Conservation (phyloP, 208 protist genomes). For the Crithidia acanthocephali region DNA sequence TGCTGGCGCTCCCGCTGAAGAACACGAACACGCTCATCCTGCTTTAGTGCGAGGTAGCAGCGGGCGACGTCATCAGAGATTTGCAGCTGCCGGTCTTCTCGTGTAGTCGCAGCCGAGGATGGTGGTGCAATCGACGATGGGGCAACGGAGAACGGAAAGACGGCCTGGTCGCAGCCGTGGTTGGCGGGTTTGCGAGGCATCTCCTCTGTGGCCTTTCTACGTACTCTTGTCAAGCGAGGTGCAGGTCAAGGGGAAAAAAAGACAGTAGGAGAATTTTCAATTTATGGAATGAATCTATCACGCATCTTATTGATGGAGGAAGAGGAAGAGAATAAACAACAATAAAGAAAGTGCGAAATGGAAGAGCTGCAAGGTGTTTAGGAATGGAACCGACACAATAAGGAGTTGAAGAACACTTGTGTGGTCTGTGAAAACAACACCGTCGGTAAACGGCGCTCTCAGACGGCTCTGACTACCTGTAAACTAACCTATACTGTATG, state of each 20-base stretch:
- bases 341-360: too few species aligned
- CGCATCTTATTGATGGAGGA: neutral
- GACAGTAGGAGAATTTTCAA: neutral
- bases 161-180: slow-evolving; percentile 28
- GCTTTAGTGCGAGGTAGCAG: slow-evolving; percentile 33
- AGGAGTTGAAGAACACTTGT: too few species aligned
- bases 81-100: neutral
- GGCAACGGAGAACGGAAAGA: slow-evolving; percentile 41
- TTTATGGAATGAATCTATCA: too few species aligned
- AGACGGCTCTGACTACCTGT: too few species aligned
- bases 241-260: neutral
- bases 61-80: neutral
- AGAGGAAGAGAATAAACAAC: neutral
- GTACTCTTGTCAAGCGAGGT: neutral
- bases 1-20: slow-evolving; percentile 32
- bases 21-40: slow-evolving; percentile 39
- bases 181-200: neutral
- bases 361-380: too few species aligned
- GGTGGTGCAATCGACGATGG: neutral
- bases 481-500: too few species aligned
- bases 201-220: neutral
- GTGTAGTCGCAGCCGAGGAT: neutral
- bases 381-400: too few species aligned
- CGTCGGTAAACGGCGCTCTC: too few species aligned
- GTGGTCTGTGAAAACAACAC: too few species aligned